Evolutionary conservation across 2,329 filamentous ascomycete species (phyloP).

Genomic region (Pseudogymnoascus sp.): DNA sequence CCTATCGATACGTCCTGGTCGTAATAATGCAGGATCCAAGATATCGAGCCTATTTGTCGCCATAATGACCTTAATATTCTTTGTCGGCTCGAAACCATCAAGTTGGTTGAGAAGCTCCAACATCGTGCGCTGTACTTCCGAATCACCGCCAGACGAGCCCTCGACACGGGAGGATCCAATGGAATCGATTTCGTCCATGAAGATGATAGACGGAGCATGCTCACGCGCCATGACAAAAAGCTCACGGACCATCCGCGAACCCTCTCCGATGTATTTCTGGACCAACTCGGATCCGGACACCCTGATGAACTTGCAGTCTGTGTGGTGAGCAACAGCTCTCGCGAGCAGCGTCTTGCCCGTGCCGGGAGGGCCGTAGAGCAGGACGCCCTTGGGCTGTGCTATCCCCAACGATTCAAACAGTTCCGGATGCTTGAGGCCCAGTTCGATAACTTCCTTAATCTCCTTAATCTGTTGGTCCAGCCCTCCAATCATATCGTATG

Average conservation of each 20-base stretch:
- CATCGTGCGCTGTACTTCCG: constrained; percentile 98
- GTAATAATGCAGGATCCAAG: constrained; percentile 85
- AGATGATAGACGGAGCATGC: constrained; percentile 97
- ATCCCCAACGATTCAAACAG: constrained; percentile 99
- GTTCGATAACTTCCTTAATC: constrained; percentile 99
- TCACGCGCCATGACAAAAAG: constrained; percentile 99
- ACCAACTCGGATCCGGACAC: constrained; percentile 94
- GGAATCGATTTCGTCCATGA: constrained; percentile 99
- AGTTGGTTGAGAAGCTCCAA: constrained; percentile 96
- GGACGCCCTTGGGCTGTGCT: constrained; percentile 93
- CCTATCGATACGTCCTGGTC: constrained; percentile 94
- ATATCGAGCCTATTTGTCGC: constrained; percentile 98
- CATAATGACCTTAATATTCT: constrained; percentile 99
- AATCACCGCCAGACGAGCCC: constrained; percentile 89
- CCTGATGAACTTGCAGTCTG: constrained; percentile 98
- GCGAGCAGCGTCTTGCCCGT: constrained; percentile 96
- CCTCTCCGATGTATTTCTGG: constrained; percentile 98
- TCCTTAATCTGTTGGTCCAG: constrained; percentile 99
- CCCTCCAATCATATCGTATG: constrained; percentile 99
- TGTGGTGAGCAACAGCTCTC: constrained; percentile 93
- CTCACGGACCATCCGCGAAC: constrained; percentile 96
- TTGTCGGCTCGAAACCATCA: constrained; percentile 96
- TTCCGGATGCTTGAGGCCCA: constrained; percentile 96
- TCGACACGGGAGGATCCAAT: constrained; percentile 97
- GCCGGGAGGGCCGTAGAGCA: constrained; percentile 92